These are phyloP conservation scores for Sanghuangporus weigelae DNA, from an alignment of 1,284 basidiomycete species.

Conservation along the genomic window DNA sequence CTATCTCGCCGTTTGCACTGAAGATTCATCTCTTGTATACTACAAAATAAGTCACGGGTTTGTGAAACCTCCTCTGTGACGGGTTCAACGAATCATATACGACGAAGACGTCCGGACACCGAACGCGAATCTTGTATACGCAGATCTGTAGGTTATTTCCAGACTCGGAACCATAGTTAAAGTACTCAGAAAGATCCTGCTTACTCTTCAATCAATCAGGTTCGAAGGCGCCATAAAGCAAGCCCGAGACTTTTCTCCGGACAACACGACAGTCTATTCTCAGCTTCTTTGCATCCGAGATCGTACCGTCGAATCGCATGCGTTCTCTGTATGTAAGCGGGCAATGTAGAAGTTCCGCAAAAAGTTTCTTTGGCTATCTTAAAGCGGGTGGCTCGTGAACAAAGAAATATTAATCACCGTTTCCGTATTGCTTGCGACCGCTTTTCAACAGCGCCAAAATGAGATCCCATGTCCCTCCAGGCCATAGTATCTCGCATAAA, in stretches of 20 bases:
- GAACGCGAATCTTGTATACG: too few species aligned
- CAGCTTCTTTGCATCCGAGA: background rate
- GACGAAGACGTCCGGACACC: too few species aligned
- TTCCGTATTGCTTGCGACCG: too few species aligned
- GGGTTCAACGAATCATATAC: background rate
- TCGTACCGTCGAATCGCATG: background rate
- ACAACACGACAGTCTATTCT: background rate
- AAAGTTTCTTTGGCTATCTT: background rate
- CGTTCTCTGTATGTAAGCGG: background rate
- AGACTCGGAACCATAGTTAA: too few species aligned
- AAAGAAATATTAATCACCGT: too few species aligned
- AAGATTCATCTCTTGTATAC: constrained; percentile 78
- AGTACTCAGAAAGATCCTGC: too few species aligned
- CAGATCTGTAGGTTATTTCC: too few species aligned
- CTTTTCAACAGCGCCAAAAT: too few species aligned
- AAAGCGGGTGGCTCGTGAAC: too few species aligned
- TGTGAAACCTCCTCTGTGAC: constrained; percentile 60
- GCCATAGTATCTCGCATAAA: background rate
- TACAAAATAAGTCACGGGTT: constrained; percentile 75
- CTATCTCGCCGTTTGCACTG: constrained; percentile 64
- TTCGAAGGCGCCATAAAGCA: background rate
- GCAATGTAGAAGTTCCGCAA: too few species aligned
- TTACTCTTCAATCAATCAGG: background rate
- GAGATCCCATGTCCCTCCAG: too few species aligned
- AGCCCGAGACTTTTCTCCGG: background rate